These are phyloP conservation scores for Oryza rufipogon DNA, from an alignment of 176 grass and related monocot genomes.

Conservation along the genomic window DNA sequence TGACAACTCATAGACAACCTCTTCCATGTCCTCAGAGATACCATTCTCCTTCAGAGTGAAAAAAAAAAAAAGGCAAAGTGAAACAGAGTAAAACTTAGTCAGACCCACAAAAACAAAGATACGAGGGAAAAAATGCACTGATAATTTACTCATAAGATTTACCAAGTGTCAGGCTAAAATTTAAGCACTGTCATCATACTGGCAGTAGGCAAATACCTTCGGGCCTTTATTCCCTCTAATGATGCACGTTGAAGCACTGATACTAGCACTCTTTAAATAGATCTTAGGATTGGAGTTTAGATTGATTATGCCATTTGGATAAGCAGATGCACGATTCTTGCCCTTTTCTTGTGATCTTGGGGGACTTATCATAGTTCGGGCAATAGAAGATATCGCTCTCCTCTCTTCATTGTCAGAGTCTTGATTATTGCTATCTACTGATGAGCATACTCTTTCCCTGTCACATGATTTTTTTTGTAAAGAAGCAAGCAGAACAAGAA, in stretches of 20 bases:
- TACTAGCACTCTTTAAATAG: slow-evolving; percentile 57
- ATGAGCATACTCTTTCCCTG: slow-evolving; percentile 75
- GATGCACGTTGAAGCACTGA: slow-evolving; percentile 62
- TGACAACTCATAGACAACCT: slow-evolving; percentile 49
- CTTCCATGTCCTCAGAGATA: slow-evolving; percentile 46
- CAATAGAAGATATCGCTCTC: slow-evolving; percentile 53
- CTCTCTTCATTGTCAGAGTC: slow-evolving; percentile 47
- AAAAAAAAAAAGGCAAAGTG: background rate
- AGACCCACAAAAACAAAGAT: background rate
- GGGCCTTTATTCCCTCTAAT: slow-evolving; percentile 33
- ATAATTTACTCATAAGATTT: background rate
- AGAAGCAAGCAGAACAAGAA: slow-evolving; percentile 32
- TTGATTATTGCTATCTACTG: slow-evolving; percentile 42
- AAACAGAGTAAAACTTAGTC: background rate
- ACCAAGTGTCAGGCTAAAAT: background rate
- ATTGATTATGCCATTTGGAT: slow-evolving; percentile 29
- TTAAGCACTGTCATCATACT: background rate
- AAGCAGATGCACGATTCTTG: slow-evolving; percentile 3
- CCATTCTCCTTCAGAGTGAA: slow-evolving; percentile 44
- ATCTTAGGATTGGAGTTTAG: slow-evolving; percentile 15
- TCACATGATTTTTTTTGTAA: slow-evolving; percentile 27
- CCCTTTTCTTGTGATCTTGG: slow-evolving; percentile 44
- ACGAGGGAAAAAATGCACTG: background rate
- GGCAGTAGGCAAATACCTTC: slow-evolving; percentile 50
- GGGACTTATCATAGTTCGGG: slow-evolving; percentile 56